phyloP scores from a whole-genome alignment of 2,329 filamentous ascomycete species.

The Sarocladiaceae sp. region DNA sequence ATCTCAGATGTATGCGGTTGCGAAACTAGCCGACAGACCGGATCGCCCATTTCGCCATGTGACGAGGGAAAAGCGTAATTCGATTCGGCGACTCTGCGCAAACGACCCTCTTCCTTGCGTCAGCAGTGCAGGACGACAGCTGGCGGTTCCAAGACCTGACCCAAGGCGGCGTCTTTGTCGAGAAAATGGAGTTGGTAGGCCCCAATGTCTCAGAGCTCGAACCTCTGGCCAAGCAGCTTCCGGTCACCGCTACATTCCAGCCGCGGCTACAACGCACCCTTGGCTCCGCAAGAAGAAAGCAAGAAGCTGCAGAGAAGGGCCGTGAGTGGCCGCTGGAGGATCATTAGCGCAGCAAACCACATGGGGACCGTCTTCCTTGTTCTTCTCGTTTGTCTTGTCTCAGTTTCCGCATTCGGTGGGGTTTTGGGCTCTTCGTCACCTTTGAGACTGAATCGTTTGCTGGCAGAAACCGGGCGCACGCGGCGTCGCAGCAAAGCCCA shows the following conservation, averaged over 20 bases:
- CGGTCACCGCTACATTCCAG: slow-evolving; percentile 9
- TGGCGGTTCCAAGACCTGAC: not conserved
- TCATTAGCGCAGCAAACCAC: too few relatives aligned
- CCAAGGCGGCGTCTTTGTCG: slow-evolving; percentile 8
- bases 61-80: not conserved
- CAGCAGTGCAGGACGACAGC: not conserved
- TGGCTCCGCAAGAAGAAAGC: slow-evolving; percentile 3
- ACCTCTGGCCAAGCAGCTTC: slow-evolving; percentile 4
- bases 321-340: too few relatives aligned
- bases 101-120: slow-evolving; percentile 9
- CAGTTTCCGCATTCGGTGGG: slow-evolving; percentile 5
- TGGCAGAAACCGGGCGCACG: slow-evolving; percentile 8
- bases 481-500: slow-evolving; percentile 3
- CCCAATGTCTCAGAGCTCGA: slow-evolving; percentile 9
- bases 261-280: not conserved
- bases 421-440: not conserved
- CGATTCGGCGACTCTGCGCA: slow-evolving; percentile 2
- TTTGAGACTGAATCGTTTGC: slow-evolving; percentile 4
- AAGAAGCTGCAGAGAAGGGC: not conserved
- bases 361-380: too few relatives aligned
- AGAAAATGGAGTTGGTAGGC: not conserved
- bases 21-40: not conserved
- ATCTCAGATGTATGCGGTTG: slow-evolving; percentile 1
- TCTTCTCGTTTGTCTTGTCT: not conserved
- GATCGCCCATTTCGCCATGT: slow-evolving; percentile 7